Percentiles rank a stretch among this genome's conserved stretches.
Conservation (phyloP, 306 rosid species). For the Senna tora region DNA sequence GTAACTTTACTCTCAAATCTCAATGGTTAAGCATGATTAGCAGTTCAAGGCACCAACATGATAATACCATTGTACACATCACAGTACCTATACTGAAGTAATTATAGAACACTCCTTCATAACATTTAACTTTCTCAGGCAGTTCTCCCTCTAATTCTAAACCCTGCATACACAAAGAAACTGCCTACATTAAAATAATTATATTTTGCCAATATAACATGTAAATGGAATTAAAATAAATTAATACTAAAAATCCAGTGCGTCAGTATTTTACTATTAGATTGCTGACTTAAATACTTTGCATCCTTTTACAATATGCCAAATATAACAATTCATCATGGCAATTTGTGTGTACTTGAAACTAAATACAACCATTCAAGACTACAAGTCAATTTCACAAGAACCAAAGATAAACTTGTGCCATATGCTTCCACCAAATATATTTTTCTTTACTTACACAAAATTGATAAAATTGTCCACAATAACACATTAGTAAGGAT, state of each 20-base stretch:
- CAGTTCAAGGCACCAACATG: not conserved
- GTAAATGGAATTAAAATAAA: constrained; percentile 8
- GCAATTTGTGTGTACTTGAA: constrained; percentile 25
- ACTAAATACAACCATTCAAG: constrained; percentile 9
- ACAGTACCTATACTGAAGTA: constrained; percentile 89
- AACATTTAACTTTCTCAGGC: constrained; percentile 63
- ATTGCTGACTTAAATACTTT: constrained; percentile 23
- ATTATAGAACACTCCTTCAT: constrained; percentile 92
- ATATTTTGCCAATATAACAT: constrained; percentile 1
- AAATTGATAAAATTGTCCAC: not conserved
- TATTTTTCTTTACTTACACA: not conserved
- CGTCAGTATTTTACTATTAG: constrained; percentile 11
- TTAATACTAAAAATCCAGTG: not conserved
- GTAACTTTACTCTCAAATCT: not conserved
- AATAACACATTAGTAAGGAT: constrained; percentile 7
- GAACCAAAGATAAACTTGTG: not conserved
- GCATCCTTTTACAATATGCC: constrained; percentile 14
- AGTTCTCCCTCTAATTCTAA: constrained; percentile 69
- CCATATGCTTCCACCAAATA: not conserved
- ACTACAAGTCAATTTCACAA: constrained; percentile 19
- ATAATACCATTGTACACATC: constrained; percentile 17
- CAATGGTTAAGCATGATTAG: not conserved
- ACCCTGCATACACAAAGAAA: constrained; percentile 52
- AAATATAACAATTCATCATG: constrained; percentile 19
- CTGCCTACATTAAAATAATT: constrained; percentile 16